Evolutionary conservation across 2,329 filamentous ascomycete genomes (phyloP).

Genomic region (Aphanocladium album): DNA sequence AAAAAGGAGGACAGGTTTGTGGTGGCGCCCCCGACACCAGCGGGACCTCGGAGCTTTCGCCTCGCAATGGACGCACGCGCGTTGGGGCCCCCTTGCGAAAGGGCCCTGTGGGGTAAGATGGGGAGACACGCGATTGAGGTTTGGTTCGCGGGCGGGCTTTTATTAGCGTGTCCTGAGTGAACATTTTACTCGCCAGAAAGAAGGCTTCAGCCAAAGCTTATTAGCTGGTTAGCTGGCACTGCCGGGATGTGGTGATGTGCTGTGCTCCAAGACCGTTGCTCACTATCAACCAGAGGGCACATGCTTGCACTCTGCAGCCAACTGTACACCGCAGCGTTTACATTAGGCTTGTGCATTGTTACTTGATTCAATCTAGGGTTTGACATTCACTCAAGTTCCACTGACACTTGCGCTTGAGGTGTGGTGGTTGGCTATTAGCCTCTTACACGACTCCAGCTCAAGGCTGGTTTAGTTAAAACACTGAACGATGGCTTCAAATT

Average conservation of each 20-base stretch:
- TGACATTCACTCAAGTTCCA: too few species aligned
- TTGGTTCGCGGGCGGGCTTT: background rate
- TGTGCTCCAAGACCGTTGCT: background rate
- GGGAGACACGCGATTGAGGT: background rate
- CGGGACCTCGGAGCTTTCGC: constrained; percentile 3
- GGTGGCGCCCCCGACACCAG: background rate
- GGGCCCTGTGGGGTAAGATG: background rate
- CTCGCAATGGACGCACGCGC: constrained; percentile 4
- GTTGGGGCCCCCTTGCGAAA: background rate
- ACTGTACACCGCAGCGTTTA: too few species aligned
- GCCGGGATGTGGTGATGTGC: background rate
- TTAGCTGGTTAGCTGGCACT: too few species aligned
- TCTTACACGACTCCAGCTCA: too few species aligned
- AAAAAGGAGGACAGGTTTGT: background rate
- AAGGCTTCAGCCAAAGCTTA: background rate
- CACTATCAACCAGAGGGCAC: background rate
- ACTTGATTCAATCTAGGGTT: too few species aligned
- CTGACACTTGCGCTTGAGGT: too few species aligned
- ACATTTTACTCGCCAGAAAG: background rate
- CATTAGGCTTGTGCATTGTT: too few species aligned
- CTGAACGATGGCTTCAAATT: too few species aligned
- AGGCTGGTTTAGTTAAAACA: too few species aligned
- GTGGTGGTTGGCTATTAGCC: too few species aligned
- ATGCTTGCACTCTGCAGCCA: too few species aligned
- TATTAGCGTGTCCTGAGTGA: background rate